Conservation (phyloP, 768 basidiomycete genomes). For the Gelatoporia subvermispora region DNA sequence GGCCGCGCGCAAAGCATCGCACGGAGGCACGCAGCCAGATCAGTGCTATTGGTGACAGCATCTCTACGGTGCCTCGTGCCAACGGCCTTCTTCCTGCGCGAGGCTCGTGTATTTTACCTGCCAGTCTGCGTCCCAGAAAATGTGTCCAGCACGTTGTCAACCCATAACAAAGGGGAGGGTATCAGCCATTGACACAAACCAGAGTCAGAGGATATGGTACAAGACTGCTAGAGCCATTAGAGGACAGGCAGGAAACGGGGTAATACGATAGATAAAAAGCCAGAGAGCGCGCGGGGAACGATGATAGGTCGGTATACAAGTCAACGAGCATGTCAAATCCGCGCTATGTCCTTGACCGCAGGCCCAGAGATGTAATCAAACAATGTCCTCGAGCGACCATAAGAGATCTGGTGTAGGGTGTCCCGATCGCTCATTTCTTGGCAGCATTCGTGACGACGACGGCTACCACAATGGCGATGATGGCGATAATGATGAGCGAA, state of each 20-base stretch:
- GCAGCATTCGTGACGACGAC: conserved; percentile 45
- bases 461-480: conserved; percentile 60
- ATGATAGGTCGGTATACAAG: neutral
- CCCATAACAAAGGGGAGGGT: neutral
- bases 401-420: conserved; percentile 3
- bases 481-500: conserved; percentile 53
- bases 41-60: too few species aligned
- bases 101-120: too few species aligned
- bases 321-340: too few species aligned
- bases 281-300: neutral
- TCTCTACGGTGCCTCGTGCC: too few species aligned
- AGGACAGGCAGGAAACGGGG: neutral
- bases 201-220: neutral
- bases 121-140: neutral
- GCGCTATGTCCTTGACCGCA: neutral
- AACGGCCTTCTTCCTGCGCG: too few species aligned
- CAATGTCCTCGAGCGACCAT: conserved; percentile 1
- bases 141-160: neutral
- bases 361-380: neutral
- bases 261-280: neutral
- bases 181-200: conserved; percentile 4
- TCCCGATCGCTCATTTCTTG: conserved; percentile 23
- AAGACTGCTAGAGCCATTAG: neutral
- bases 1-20: too few species aligned
- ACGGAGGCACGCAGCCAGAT: too few species aligned